phyloP scores from a whole-genome alignment of 2,329 filamentous ascomycete species.

The Didymella glomerata region DNA sequence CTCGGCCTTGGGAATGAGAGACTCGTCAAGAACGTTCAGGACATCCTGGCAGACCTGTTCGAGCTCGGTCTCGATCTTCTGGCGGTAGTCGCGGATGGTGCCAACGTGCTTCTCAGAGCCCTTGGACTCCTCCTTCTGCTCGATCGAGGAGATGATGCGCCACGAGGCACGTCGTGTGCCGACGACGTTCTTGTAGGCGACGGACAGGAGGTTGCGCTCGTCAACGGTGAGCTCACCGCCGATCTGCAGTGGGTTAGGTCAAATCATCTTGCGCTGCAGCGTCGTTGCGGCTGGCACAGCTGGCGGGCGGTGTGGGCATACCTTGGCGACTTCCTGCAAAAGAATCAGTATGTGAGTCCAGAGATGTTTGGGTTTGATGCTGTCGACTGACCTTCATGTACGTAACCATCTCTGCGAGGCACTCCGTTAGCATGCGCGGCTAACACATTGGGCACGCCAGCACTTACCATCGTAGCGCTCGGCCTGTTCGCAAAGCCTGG shows the following conservation, averaged over 20 bases:
- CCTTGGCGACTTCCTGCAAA: slow-evolving; percentile 89
- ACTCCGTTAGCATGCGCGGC: slow-evolving; percentile 46
- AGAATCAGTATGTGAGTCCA: slow-evolving; percentile 46
- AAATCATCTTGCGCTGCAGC: slow-evolving; percentile 17
- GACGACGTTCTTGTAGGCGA: slow-evolving; percentile 99
- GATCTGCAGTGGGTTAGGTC: slow-evolving; percentile 57
- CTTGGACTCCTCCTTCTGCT: slow-evolving; percentile 99
- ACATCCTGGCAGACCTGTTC: slow-evolving; percentile 99
- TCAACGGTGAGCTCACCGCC: slow-evolving; percentile 74
- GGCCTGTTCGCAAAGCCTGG: slow-evolving; percentile 99
- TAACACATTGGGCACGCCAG: slow-evolving; percentile 26
- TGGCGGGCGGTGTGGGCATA: slow-evolving; percentile 53
- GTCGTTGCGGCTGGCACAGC: slow-evolving; percentile 31
- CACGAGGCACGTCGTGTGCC: slow-evolving; percentile 97
- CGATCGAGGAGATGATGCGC: slow-evolving; percentile 99
- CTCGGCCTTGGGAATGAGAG: slow-evolving; percentile 93
- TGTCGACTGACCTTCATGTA: slow-evolving; percentile 85
- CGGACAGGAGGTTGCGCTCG: slow-evolving; percentile 90
- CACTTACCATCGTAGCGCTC: slow-evolving; percentile 95
- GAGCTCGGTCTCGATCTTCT: slow-evolving; percentile 97
- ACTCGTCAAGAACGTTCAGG: slow-evolving; percentile 90
- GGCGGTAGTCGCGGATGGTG: slow-evolving; percentile 95
- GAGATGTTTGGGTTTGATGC: slow-evolving; percentile 1
- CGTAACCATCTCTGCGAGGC: slow-evolving; percentile 83
- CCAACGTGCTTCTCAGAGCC: slow-evolving; percentile 92